A percentile compares a stretch with the other conserved stretches of the same genome.
Evolutionary conservation across 441 rosid species (phyloP).

Genomic region (Erodium chrysanthum): DNA sequence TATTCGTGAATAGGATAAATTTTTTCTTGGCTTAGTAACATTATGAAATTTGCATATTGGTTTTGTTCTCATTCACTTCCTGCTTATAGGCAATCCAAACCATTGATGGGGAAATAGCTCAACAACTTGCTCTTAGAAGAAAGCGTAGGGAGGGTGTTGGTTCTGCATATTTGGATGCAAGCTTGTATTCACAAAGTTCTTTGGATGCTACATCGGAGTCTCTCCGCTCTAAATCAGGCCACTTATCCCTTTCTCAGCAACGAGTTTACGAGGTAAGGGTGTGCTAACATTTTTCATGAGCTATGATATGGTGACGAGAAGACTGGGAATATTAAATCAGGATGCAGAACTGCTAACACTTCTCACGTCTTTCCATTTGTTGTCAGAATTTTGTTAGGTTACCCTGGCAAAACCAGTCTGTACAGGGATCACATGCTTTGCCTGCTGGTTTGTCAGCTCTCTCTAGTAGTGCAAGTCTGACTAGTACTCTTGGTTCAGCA

Average conservation of each 20-base stretch:
- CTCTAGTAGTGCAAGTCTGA: slow-evolving; percentile 41
- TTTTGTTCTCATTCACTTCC: background rate
- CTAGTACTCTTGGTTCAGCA: slow-evolving; percentile 43
- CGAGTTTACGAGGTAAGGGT: slow-evolving; percentile 81
- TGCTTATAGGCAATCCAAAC: slow-evolving; percentile 68
- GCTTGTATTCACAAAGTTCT: slow-evolving; percentile 62
- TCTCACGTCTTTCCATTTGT: slow-evolving; percentile 9
- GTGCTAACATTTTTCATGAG: slow-evolving; percentile 14
- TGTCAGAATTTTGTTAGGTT: slow-evolving; percentile 89
- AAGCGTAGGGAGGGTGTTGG: slow-evolving; percentile 82
- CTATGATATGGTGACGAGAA: slow-evolving; percentile 17
- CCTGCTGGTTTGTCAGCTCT: slow-evolving; percentile 47
- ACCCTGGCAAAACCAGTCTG: slow-evolving; percentile 93
- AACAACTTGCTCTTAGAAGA: slow-evolving; percentile 64
- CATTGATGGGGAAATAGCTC: slow-evolving; percentile 82
- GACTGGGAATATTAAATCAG: slow-evolving; percentile 12
- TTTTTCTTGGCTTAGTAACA: background rate
- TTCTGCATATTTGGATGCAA: slow-evolving; percentile 63
- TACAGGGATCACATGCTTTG: slow-evolving; percentile 50
- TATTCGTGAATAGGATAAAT: too few species aligned
- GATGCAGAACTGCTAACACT: too few species aligned
- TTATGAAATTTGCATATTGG: background rate
- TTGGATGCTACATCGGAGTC: slow-evolving; percentile 78
- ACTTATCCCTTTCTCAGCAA: slow-evolving; percentile 80
- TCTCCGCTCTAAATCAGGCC: slow-evolving; percentile 91